Conservation (phyloP, 164 flowering plant genomes). For the Malania oleifera region DNA sequence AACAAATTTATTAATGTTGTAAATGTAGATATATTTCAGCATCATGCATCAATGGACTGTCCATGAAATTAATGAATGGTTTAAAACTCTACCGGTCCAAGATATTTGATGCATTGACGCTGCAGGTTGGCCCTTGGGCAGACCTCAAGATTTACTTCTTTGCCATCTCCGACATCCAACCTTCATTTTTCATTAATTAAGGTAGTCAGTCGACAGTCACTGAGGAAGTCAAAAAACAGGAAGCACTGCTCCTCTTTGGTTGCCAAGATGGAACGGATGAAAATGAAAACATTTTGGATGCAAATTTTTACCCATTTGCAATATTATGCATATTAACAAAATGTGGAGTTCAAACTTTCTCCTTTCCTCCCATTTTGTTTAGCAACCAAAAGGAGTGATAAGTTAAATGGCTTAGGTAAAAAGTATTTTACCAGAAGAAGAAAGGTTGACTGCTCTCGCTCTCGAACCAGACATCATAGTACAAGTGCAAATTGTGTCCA, state of each 20-base stretch:
- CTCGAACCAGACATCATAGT: slow-evolving; percentile 60
- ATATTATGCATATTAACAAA: no score
- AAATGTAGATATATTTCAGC: not conserved
- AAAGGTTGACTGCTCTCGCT: slow-evolving; percentile 68
- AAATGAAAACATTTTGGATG: not conserved
- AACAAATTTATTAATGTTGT: not conserved
- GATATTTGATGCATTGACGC: slow-evolving; percentile 64
- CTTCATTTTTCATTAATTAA: slow-evolving; percentile 21
- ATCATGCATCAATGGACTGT: not conserved
- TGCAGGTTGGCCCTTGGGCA: slow-evolving; percentile 51
- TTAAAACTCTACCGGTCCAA: slow-evolving; percentile 58
- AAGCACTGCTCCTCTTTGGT: no score
- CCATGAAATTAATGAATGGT: not conserved
- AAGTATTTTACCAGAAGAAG: slow-evolving; percentile 59
- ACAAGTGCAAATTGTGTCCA: slow-evolving; percentile 64
- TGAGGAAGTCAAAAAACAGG: not conserved
- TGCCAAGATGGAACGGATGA: not conserved
- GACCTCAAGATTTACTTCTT: slow-evolving; percentile 44
- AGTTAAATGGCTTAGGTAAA: not conserved
- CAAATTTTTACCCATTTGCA: not conserved
- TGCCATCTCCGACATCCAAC: slow-evolving; percentile 81
- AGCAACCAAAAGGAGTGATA: not conserved
- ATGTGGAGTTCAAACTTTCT: not conserved
- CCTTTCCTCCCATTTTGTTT: not conserved
- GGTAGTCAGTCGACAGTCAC: no score